Conservation (phyloP, 2,329 filamentous ascomycete genomes). For the Scortechinia acanthostroma region DNA sequence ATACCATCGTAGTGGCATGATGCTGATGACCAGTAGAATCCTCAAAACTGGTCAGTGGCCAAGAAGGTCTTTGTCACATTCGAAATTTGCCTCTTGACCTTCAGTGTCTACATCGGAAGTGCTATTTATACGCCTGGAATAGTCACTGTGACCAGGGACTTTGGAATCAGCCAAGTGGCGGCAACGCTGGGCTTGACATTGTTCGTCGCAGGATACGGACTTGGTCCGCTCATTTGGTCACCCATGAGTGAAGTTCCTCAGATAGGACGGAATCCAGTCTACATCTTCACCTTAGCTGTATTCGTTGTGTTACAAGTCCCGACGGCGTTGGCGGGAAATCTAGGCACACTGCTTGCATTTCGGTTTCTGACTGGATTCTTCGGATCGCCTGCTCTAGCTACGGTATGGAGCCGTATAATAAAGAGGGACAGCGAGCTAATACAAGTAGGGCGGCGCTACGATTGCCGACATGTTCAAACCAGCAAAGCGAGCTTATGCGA, state of each 20-base stretch:
- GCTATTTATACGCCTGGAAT: slow-evolving; percentile 37
- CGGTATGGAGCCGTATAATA: slow-evolving; percentile 18
- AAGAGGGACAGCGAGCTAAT: background rate
- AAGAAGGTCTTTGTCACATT: slow-evolving; percentile 30
- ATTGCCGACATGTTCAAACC: slow-evolving; percentile 15
- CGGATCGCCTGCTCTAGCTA: slow-evolving; percentile 58
- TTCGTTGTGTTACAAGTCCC: slow-evolving; percentile 64
- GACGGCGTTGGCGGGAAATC: slow-evolving; percentile 54
- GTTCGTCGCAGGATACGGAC: slow-evolving; percentile 57
- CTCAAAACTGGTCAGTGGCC: slow-evolving; percentile 40
- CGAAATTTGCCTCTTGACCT: slow-evolving; percentile 47
- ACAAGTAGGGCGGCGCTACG: slow-evolving; percentile 29
- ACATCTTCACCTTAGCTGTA: slow-evolving; percentile 60
- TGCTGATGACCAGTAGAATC: slow-evolving; percentile 44
- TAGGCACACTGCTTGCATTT: slow-evolving; percentile 53
- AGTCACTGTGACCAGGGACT: slow-evolving; percentile 38
- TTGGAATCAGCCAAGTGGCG: slow-evolving; percentile 39
- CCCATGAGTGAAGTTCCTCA: slow-evolving; percentile 61
- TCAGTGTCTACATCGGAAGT: slow-evolving; percentile 43
- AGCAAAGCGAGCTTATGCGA: slow-evolving; percentile 6
- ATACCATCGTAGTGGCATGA: slow-evolving; percentile 27
- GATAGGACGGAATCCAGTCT: slow-evolving; percentile 62
- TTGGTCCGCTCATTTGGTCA: slow-evolving; percentile 59
- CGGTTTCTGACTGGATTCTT: slow-evolving; percentile 63
- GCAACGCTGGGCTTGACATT: slow-evolving; percentile 51